Evolutionary conservation across 2,329 filamentous ascomycete species (phyloP).

Genomic region (Xylariaceae sp.): DNA sequence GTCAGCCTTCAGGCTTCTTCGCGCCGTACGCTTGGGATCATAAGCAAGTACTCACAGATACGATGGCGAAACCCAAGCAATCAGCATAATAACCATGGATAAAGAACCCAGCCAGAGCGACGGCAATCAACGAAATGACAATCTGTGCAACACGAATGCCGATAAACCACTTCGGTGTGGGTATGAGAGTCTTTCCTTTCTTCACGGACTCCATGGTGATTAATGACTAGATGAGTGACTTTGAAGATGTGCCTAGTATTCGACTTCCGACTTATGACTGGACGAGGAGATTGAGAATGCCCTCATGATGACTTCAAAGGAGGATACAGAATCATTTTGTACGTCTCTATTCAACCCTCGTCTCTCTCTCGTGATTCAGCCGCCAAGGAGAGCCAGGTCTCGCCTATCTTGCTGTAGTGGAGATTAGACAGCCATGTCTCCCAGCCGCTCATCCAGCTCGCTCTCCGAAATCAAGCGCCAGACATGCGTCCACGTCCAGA

Average conservation of each 20-base stretch:
- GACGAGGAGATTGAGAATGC: neutral
- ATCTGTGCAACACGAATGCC: slow-evolving; percentile 41
- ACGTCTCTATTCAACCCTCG: too few species aligned
- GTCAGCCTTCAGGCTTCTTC: neutral
- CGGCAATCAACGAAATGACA: slow-evolving; percentile 40
- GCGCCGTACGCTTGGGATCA: too few species aligned
- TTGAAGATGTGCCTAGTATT: neutral
- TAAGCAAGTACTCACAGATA: slow-evolving; percentile 35
- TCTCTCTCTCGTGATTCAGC: neutral
- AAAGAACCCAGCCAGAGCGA: slow-evolving; percentile 42
- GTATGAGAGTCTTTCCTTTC: slow-evolving; percentile 34
- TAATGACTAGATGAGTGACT: neutral
- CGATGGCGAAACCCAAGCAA: slow-evolving; percentile 40
- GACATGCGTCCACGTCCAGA: too few species aligned
- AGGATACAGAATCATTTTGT: slow-evolving; percentile 1
- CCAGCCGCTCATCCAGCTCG: too few species aligned
- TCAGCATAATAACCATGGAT: slow-evolving; percentile 41
- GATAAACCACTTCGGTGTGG: slow-evolving; percentile 44
- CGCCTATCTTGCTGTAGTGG: slow-evolving; percentile 1
- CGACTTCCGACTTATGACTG: neutral
- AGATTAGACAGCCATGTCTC: too few species aligned
- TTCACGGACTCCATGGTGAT: slow-evolving; percentile 22
- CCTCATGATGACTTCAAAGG: neutral
- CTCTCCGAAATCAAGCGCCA: too few species aligned
- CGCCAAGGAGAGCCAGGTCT: neutral